These are phyloP conservation scores for Lantana camara DNA, from an alignment of 257 asterid species.

Conservation along the genomic window DNA sequence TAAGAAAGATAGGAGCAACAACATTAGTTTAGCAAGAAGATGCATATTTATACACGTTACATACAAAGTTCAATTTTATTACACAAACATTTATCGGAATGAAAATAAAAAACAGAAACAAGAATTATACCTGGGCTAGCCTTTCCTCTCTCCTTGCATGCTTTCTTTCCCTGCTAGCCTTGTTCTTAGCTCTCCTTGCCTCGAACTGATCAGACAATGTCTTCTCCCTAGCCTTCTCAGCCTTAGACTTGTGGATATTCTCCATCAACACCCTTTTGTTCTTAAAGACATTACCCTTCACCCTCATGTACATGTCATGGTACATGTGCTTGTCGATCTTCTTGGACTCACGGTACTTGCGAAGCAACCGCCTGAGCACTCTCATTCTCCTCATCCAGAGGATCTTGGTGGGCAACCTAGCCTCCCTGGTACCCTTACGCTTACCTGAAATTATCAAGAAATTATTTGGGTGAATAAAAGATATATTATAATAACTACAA, in stretches of 20 bases:
- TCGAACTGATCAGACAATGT: slow-evolving; percentile 89
- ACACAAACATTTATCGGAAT: no score
- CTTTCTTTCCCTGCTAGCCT: slow-evolving; percentile 96
- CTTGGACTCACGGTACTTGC: slow-evolving; percentile 89
- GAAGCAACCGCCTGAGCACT: slow-evolving; percentile 86
- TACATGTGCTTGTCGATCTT: slow-evolving; percentile 98
- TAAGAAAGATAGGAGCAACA: neutral
- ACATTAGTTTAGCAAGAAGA: no score
- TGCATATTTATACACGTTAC: no score
- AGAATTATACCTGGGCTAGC: slow-evolving; percentile 64
- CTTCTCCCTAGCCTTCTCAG: slow-evolving; percentile 98
- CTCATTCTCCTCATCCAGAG: slow-evolving; percentile 99
- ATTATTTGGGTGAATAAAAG: neutral
- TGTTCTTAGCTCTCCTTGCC: slow-evolving; percentile 96
- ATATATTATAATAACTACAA: no score
- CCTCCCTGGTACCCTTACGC: slow-evolving; percentile 98
- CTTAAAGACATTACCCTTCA: slow-evolving; percentile 96
- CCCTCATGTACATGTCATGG: slow-evolving; percentile 99
- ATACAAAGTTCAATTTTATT: no score
- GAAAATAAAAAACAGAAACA: neutral
- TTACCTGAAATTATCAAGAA: slow-evolving; percentile 51
- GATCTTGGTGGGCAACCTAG: slow-evolving; percentile 87
- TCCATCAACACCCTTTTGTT: slow-evolving; percentile 97
- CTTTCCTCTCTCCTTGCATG: slow-evolving; percentile 89
- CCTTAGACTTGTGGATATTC: slow-evolving; percentile 93